These are phyloP conservation scores for Coprinopsis cinerea DNA, from an alignment of 768 basidiomycete genomes.

Conservation along the genomic window DNA sequence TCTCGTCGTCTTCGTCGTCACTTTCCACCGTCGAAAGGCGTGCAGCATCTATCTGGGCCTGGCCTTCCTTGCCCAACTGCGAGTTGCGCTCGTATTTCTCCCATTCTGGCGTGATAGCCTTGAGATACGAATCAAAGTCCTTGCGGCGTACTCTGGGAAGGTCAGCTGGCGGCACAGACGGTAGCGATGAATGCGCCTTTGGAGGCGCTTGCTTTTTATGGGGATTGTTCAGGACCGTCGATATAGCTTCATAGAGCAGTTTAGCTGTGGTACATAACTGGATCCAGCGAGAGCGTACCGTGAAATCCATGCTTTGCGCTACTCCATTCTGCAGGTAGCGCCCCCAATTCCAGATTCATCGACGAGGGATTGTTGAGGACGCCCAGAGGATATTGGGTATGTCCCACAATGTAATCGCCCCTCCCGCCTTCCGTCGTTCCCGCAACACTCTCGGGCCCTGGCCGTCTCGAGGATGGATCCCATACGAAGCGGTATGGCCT, in stretches of 20 bases:
- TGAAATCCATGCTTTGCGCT: constrained; percentile 85
- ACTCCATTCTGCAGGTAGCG: constrained; percentile 66
- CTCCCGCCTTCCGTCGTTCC: constrained; percentile 65
- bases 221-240: constrained; percentile 89
- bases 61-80: constrained; percentile 31
- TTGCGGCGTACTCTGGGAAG: constrained; percentile 75
- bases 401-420: constrained; percentile 55
- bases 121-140: constrained; percentile 82
- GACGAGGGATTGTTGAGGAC: constrained; percentile 44
- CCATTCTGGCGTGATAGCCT: constrained; percentile 70
- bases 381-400: constrained; percentile 32
- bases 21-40: constrained; percentile 2
- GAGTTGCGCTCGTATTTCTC: constrained; percentile 56
- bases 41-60: constrained; percentile 31
- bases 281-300: constrained; percentile 41
- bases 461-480: constrained; percentile 53
- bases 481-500: constrained; percentile 71
- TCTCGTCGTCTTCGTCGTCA: constrained; percentile 16
- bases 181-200: constrained; percentile 78
- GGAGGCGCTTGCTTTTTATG: constrained; percentile 80
- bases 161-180: constrained; percentile 63
- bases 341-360: constrained; percentile 38
- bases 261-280: neutral
- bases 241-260: constrained; percentile 83
- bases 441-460: constrained; percentile 68